Percentiles rank a stretch among this genome's conserved stretches.
These are phyloP conservation scores for Skeletonema tropicum DNA, from an alignment of 108 stramenopile species.

Conservation along the genomic window DNA sequence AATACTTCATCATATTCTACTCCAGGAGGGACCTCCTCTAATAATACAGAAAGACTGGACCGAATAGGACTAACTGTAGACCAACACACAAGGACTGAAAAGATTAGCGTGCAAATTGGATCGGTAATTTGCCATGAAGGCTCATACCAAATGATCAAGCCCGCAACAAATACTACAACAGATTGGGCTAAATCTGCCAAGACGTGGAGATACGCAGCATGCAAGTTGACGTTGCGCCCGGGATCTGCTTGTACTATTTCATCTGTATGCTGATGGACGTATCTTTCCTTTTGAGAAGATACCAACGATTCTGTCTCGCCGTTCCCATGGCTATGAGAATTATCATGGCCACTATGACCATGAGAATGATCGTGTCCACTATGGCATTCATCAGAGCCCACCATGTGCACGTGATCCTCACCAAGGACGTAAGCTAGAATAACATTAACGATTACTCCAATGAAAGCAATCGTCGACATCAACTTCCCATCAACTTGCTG, in stretches of 20 bases:
- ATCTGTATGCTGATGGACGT: slow-evolving; percentile 29
- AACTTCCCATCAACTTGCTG: slow-evolving; percentile 83
- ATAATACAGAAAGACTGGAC: slow-evolving; percentile 74
- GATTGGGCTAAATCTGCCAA: slow-evolving; percentile 94
- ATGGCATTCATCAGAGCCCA: slow-evolving; percentile 46
- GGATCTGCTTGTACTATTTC: slow-evolving; percentile 23
- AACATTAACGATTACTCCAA: slow-evolving; percentile 95
- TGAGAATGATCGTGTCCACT: slow-evolving; percentile 46
- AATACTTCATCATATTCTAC: slow-evolving; percentile 69
- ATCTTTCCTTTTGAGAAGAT: slow-evolving; percentile 7
- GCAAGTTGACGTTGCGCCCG: slow-evolving; percentile 82
- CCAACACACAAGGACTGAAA: slow-evolving; percentile 85
- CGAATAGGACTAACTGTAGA: slow-evolving; percentile 80
- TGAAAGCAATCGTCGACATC: slow-evolving; percentile 85
- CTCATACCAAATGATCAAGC: slow-evolving; percentile 87
- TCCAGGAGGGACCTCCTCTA: slow-evolving; percentile 90
- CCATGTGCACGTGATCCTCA: slow-evolving; percentile 82
- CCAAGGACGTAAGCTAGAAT: slow-evolving; percentile 83
- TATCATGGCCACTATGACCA: slow-evolving; percentile 46
- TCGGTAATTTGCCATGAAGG: slow-evolving; percentile 87
- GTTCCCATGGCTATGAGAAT: slow-evolving; percentile 46
- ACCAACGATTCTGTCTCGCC: slow-evolving; percentile 8
- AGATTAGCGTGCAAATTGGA: slow-evolving; percentile 93
- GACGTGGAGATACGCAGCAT: slow-evolving; percentile 95
- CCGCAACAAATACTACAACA: slow-evolving; percentile 91